These are phyloP conservation scores for Hemileia vastatrix DNA, from an alignment of 1,284 basidiomycete species.

Conservation along the genomic window DNA sequence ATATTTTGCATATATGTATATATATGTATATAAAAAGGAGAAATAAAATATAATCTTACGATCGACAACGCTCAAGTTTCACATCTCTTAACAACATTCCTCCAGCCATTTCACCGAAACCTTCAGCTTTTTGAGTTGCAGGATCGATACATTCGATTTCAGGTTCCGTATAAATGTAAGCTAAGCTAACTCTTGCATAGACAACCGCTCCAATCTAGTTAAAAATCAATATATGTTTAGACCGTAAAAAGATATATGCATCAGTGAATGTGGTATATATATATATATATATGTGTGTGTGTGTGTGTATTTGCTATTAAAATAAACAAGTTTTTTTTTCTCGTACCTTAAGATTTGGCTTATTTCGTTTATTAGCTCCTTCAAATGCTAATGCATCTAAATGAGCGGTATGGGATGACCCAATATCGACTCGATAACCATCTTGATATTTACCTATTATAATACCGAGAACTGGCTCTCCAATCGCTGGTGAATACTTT, in stretches of 20 bases:
- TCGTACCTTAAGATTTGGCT: conserved; percentile 66
- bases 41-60: conserved; percentile 50
- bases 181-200: conserved; percentile 70
- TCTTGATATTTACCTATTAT: conserved; percentile 63
- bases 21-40: neutral
- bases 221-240: neutral
- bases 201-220: conserved; percentile 64
- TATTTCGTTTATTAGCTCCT: conserved; percentile 70
- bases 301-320: neutral
- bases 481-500: conserved; percentile 76
- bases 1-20: neutral
- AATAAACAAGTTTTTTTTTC: neutral
- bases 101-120: conserved; percentile 69
- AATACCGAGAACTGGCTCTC: conserved; percentile 68
- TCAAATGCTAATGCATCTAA: conserved; percentile 74
- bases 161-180: conserved; percentile 80
- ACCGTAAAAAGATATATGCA: too few species aligned
- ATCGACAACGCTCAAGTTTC: conserved; percentile 61
- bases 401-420: conserved; percentile 62
- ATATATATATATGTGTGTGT: too few species aligned
- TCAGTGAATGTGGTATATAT: too few species aligned
- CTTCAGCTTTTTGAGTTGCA: conserved; percentile 68
- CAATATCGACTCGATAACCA: conserved; percentile 71
- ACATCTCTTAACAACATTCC: conserved; percentile 55
- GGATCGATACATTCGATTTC: conserved; percentile 79